Percentiles rank a stretch among this genome's conserved stretches.
Evolutionary conservation across 2,329 filamentous ascomycete genomes (phyloP).

Genomic region (Bimuria novae-zelandiae): DNA sequence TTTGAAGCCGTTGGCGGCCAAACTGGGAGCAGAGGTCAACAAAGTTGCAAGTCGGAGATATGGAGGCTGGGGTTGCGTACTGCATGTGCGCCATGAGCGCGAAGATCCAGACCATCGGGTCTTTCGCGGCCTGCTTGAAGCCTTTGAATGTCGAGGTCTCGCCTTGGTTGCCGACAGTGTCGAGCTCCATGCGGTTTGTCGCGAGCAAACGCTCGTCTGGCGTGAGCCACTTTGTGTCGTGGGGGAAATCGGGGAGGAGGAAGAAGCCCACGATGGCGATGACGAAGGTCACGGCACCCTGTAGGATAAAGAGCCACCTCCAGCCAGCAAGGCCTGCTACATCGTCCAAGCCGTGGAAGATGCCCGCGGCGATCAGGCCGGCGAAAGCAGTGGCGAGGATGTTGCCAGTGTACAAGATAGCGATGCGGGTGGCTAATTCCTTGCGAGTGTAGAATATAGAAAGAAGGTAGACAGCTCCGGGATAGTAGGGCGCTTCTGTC

Average conservation of each 20-base stretch:
- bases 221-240: constrained; percentile 53
- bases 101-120: constrained; percentile 53
- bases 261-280: constrained; percentile 45
- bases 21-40: not conserved
- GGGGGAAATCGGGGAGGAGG: constrained; percentile 46
- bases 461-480: constrained; percentile 44
- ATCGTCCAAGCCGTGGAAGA: constrained; percentile 33
- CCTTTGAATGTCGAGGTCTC: constrained; percentile 54
- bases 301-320: constrained; percentile 37
- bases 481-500: constrained; percentile 47
- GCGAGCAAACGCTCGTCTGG: constrained; percentile 50
- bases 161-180: constrained; percentile 55
- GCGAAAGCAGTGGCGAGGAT: constrained; percentile 49
- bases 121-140: constrained; percentile 55
- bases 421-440: constrained; percentile 58
- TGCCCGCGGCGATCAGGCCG: constrained; percentile 49
- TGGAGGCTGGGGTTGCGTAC: not conserved
- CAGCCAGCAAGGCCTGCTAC: constrained; percentile 29
- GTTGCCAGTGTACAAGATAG: constrained; percentile 47
- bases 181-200: constrained; percentile 46
- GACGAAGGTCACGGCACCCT: constrained; percentile 37
- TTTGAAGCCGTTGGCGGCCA: constrained; percentile 25
- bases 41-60: too few species aligned
- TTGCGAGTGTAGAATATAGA: constrained; percentile 46
- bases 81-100: constrained; percentile 41